Evolutionary conservation across 768 basidiomycete genomes (phyloP).

Genomic region (Exidia glandulosa): DNA sequence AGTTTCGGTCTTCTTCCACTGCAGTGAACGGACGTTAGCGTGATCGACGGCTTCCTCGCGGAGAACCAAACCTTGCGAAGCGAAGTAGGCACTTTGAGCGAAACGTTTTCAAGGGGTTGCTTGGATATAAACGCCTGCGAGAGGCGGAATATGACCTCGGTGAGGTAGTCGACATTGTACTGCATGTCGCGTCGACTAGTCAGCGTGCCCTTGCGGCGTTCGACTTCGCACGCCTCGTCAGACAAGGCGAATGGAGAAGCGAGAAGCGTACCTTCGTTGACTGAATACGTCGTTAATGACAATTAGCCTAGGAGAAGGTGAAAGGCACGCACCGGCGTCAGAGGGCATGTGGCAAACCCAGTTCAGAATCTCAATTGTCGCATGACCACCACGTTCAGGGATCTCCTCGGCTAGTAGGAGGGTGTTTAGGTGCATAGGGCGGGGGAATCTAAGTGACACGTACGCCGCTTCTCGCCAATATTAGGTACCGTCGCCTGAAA

Average conservation of each 20-base stretch:
- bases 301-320: not conserved
- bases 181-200: constrained; percentile 41
- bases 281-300: not conserved
- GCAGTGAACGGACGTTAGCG: constrained; percentile 6
- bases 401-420: constrained; percentile 8
- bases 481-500: constrained; percentile 57
- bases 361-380: constrained; percentile 62
- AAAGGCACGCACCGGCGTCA: constrained; percentile 47
- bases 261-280: not conserved
- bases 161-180: constrained; percentile 69
- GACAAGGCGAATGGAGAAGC: not conserved
- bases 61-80: constrained; percentile 45
- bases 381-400: constrained; percentile 58
- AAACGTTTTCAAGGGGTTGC: constrained; percentile 48
- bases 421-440: not conserved
- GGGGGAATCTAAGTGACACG: not conserved
- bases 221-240: constrained; percentile 34
- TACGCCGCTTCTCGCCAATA: constrained; percentile 16
- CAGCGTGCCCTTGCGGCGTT: constrained; percentile 49
- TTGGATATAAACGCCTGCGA: constrained; percentile 55
- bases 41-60: not conserved
- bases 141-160: constrained; percentile 60
- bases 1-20: constrained; percentile 70
- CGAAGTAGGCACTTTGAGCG: constrained; percentile 46
- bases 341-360: constrained; percentile 52